Evolutionary conservation across 805 yeast species (phyloP).

Genomic region (Saturnispora gosingensis): DNA sequence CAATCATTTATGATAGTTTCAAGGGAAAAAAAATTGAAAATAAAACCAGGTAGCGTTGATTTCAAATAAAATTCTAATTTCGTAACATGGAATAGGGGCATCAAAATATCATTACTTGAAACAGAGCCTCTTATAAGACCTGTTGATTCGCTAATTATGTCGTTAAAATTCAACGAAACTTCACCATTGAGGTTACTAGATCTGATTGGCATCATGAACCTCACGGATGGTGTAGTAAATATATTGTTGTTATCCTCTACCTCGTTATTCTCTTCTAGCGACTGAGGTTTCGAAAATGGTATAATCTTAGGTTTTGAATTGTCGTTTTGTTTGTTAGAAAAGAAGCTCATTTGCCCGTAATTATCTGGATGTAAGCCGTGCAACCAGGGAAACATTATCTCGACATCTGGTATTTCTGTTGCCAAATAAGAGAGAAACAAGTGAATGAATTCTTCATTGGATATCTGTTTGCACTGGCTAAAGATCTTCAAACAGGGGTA

Average conservation of each 20-base stretch:
- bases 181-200: constrained; percentile 24
- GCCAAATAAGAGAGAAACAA: constrained; percentile 18
- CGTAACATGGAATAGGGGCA: constrained; percentile 30
- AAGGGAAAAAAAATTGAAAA: constrained; percentile 16
- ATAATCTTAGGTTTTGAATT: constrained; percentile 10
- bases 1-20: constrained; percentile 35
- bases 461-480: constrained; percentile 17
- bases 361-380: constrained; percentile 63
- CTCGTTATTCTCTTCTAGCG: constrained; percentile 5
- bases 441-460: constrained; percentile 20
- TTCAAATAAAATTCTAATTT: constrained; percentile 22
- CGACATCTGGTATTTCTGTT: constrained; percentile 49
- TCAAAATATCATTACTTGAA: constrained; percentile 43
- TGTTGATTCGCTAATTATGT: constrained; percentile 29
- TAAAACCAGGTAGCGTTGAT: constrained; percentile 20
- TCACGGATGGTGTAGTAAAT: constrained; percentile 16
- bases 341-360: constrained; percentile 43
- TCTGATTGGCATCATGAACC: constrained; percentile 25
- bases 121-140: constrained; percentile 49
- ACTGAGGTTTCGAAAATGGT: constrained; percentile 9
- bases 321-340: constrained; percentile 17
- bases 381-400: constrained; percentile 78
- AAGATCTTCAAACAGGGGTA: constrained; percentile 14
- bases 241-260: neutral
- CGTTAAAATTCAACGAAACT: constrained; percentile 22